Evolutionary conservation across 768 basidiomycete species (phyloP).

Genomic region (Arthromyces matolae): DNA sequence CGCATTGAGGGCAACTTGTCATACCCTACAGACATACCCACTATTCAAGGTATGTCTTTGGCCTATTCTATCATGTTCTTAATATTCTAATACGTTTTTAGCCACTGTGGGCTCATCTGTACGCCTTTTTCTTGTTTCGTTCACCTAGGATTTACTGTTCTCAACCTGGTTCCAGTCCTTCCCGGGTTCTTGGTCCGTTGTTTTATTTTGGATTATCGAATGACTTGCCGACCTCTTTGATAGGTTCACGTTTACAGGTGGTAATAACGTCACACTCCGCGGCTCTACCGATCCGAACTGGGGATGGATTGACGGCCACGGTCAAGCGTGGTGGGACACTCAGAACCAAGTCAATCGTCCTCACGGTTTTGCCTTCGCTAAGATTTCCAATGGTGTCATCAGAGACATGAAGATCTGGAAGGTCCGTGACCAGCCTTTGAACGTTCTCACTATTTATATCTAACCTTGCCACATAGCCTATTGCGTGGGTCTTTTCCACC

Average conservation of each 20-base stretch:
- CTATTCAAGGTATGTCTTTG: constrained; percentile 47
- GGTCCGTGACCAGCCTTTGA: constrained; percentile 25
- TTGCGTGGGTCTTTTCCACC: constrained; percentile 58
- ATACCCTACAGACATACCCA: constrained; percentile 49
- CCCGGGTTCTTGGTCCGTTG: constrained; percentile 39
- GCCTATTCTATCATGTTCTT: too few species aligned
- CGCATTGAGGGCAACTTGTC: constrained; percentile 55
- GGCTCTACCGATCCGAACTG: constrained; percentile 52
- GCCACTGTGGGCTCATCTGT: too few species aligned
- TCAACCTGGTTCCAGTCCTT: too few species aligned
- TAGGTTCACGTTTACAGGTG: constrained; percentile 54
- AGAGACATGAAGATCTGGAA: constrained; percentile 56
- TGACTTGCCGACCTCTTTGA: neutral
- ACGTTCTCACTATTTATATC: neutral
- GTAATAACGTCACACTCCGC: constrained; percentile 55
- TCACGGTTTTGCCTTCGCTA: constrained; percentile 50
- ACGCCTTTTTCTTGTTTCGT: too few species aligned
- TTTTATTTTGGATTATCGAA: neutral
- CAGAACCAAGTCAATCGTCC: constrained; percentile 51
- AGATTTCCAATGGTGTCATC: constrained; percentile 52
- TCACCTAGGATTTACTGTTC: too few species aligned
- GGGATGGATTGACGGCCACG: constrained; percentile 66
- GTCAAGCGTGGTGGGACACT: constrained; percentile 63
- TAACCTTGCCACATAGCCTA: constrained; percentile 34
- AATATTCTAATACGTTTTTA: too few species aligned